phyloP scores from a whole-genome alignment of 2,329 filamentous ascomycete genomes.

The Aureobasidium sp. region DNA sequence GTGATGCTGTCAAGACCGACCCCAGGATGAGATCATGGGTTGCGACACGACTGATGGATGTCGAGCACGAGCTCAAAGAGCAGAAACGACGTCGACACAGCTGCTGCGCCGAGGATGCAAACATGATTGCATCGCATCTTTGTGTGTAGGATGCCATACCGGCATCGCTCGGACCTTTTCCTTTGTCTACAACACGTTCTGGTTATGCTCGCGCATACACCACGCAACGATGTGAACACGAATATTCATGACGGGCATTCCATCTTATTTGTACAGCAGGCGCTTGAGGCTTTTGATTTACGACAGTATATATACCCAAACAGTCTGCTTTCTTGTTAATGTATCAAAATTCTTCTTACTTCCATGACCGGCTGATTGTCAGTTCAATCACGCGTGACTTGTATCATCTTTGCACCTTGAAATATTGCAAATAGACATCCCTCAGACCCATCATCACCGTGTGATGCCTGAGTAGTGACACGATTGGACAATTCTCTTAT shows the following conservation, averaged over 20 bases:
- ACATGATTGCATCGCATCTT: slow-evolving; percentile 8
- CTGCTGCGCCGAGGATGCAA: slow-evolving; percentile 6
- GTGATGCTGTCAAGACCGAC: slow-evolving; percentile 43
- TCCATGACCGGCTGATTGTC: not conserved
- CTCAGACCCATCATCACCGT: not conserved
- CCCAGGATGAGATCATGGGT: slow-evolving; percentile 43
- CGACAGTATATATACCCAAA: slow-evolving; percentile 5
- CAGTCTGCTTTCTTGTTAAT: not conserved
- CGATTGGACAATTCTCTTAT: not conserved
- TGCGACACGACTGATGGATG: slow-evolving; percentile 47
- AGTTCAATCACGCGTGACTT: not conserved
- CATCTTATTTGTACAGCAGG: slow-evolving; percentile 7
- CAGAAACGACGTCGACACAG: slow-evolving; percentile 35
- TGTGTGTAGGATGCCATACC: not conserved
- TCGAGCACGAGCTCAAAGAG: slow-evolving; percentile 43
- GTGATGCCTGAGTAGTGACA: not conserved
- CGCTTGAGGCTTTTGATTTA: not conserved
- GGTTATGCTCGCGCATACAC: not conserved
- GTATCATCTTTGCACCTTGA: not conserved
- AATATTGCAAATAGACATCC: not conserved
- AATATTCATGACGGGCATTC: not conserved
- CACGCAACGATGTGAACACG: not conserved
- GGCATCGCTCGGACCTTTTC: not conserved
- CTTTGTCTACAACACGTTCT: not conserved
- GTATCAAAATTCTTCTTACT: not conserved